phyloP scores from a whole-genome alignment of 306 rosid genomes.

The Trifolium repens region DNA sequence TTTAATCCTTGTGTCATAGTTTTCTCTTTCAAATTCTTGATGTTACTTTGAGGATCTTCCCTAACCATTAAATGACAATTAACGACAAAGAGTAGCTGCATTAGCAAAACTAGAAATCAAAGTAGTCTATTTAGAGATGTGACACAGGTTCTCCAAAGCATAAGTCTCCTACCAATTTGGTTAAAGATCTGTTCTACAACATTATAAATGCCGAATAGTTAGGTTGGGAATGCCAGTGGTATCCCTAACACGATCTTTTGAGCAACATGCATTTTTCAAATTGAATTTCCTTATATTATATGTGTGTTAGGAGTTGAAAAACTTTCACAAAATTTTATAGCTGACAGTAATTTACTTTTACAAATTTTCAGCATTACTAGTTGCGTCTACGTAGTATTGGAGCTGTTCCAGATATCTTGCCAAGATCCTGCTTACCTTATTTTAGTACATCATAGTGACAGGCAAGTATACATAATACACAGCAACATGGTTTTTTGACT shows the following conservation, averaged over 20 bases:
- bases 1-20: neutral
- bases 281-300: neutral
- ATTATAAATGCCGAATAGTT: neutral
- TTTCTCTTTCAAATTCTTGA: slow-evolving; percentile 6
- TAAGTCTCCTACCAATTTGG: neutral
- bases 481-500: neutral
- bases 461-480: slow-evolving; percentile 56
- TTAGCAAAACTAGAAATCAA: neutral
- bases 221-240: neutral
- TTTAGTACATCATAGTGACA: slow-evolving; percentile 55
- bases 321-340: slow-evolving; percentile 1
- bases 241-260: neutral
- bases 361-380: slow-evolving; percentile 61
- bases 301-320: neutral
- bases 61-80: slow-evolving; percentile 1
- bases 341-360: slow-evolving; percentile 24
- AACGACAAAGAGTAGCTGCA: neutral
- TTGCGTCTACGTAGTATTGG: slow-evolving; percentile 62
- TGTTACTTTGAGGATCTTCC: slow-evolving; percentile 1
- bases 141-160: neutral
- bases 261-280: neutral
- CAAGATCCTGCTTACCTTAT: slow-evolving; percentile 72
- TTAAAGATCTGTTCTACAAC: neutral
- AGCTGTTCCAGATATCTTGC: slow-evolving; percentile 64
- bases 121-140: neutral